A percentile compares a stretch with the other conserved stretches of the same genome.
Conservation (phyloP, 2,329 filamentous ascomycete species). For the Verticillium albo-atrum region DNA sequence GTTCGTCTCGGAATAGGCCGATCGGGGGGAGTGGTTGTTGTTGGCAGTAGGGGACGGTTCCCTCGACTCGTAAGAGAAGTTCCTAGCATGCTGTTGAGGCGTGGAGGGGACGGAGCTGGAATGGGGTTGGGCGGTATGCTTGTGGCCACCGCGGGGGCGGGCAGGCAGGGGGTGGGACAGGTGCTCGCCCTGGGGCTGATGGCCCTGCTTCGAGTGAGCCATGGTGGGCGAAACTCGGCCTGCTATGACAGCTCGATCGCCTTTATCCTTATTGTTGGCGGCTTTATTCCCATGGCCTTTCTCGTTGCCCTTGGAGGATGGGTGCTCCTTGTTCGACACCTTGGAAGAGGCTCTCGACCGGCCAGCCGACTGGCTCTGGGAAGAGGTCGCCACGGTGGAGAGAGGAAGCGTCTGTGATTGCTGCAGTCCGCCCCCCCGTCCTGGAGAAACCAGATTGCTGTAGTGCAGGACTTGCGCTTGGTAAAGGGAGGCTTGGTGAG, state of each 20-base stretch:
- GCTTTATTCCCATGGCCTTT: constrained; percentile 64
- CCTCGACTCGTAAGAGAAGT: constrained; percentile 74
- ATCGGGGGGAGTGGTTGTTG: constrained; percentile 80
- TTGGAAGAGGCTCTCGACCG: constrained; percentile 57
- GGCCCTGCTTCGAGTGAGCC: constrained; percentile 32
- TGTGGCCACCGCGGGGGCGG: constrained; percentile 18
- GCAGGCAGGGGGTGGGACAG: constrained; percentile 14
- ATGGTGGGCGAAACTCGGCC: constrained; percentile 52
- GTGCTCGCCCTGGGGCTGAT: not conserved
- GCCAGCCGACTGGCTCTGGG: constrained; percentile 51
- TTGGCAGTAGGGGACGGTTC: constrained; percentile 74
- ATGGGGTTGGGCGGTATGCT: constrained; percentile 36
- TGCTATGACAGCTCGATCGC: constrained; percentile 58
- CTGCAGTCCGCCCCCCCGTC: constrained; percentile 52
- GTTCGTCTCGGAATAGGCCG: constrained; percentile 85
- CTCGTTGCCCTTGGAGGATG: constrained; percentile 39
- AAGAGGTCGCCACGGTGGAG: constrained; percentile 46
- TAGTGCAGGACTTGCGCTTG: constrained; percentile 61
- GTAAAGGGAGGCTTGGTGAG: constrained; percentile 54
- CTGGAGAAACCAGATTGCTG: constrained; percentile 59
- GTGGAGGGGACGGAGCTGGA: constrained; percentile 93
- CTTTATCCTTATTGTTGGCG: constrained; percentile 51
- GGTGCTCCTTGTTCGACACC: constrained; percentile 50
- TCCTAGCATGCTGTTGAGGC: constrained; percentile 80
- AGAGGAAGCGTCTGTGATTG: constrained; percentile 48